phyloP scores from a whole-genome alignment of 805 yeast species.

The Metschnikowia hibisci region DNA sequence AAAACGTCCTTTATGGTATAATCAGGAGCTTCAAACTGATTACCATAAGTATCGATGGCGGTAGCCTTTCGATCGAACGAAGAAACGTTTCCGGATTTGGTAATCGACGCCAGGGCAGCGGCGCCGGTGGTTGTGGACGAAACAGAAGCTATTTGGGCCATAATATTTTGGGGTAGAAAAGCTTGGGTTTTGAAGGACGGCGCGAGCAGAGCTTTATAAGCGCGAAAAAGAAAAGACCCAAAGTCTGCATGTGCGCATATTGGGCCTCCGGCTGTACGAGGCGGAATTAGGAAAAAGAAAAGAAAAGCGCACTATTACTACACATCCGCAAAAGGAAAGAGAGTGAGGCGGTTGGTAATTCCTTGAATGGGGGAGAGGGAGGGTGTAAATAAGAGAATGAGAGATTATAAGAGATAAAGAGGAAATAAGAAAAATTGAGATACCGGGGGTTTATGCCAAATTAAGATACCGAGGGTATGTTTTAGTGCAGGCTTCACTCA shows the following conservation, averaged over 20 bases:
- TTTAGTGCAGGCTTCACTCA: too few relatives aligned
- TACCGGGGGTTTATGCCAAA: too few relatives aligned
- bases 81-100: slow-evolving; percentile 42
- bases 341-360: too few relatives aligned
- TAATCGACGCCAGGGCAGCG: slow-evolving; percentile 13
- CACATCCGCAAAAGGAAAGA: too few relatives aligned
- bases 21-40: slow-evolving; percentile 69
- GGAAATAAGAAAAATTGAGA: too few relatives aligned
- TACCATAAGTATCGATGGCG: slow-evolving; percentile 59
- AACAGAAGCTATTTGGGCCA: slow-evolving; percentile 17
- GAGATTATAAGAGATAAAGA: too few relatives aligned
- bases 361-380: too few relatives aligned
- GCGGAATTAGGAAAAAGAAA: background rate
- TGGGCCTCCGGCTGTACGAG: slow-evolving; percentile 1
- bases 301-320: background rate
- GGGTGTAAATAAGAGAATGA: too few relatives aligned
- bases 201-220: slow-evolving; percentile 2
- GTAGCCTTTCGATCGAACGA: slow-evolving; percentile 33
- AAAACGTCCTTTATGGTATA: slow-evolving; percentile 72
- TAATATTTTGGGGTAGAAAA: slow-evolving; percentile 2
- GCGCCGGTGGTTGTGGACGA: slow-evolving; percentile 9
- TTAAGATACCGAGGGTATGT: too few relatives aligned
- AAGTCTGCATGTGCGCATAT: slow-evolving; percentile 4
- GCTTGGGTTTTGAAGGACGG: background rate
- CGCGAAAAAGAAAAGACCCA: slow-evolving; percentile 5